Evolutionary conservation across 208 protist genomes (phyloP), one percentile per base, ranked within the genome.

Genomic region (Novymonas esmeraldas): DNA sequence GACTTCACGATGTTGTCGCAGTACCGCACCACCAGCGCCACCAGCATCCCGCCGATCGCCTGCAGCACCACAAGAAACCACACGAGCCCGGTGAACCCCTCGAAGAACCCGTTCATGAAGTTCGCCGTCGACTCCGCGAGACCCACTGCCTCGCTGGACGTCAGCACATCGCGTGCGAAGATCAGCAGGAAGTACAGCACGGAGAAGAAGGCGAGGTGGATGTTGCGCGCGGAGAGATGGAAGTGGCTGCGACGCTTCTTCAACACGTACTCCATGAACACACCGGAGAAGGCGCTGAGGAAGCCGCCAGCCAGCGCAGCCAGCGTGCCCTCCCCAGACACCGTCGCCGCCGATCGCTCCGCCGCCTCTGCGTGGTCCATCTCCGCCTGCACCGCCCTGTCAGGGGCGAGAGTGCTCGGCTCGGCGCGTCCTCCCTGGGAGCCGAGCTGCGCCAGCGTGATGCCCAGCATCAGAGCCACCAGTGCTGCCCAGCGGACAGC

Each of bases 1-100:
- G 76, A 61, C 64, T 90, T 90, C 36, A 90, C 68, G 16, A 93
- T 89, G 78, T 87, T 90, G 76, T 89, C 81, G 14, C 82, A 73
- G 73, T 93, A 85, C 36, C 80, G 73, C 42, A 93, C 62, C 2
- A 90, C 81, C 22, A 91, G 24, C 10, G 82, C 85, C 11, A 93
- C 78, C 4, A 93, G 26, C 26, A 93, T 59, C 7, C 84, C 87
- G 10, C 82, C 85, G 4, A 73, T 3, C 9, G 79, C 76, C 46
- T 90, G 81, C 22, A 89, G 68, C 24, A 82, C 6, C 33, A 93
- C 67, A 6, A 90, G 26, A 13, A 76, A 46, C 79, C 81, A 86
- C 18, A 80, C 76, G 0, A 88, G 54, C 0, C 14, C 49, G 31
- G 76, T 79, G 61, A 87, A 93, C 28, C 83, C 83, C 0, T 68